These are phyloP conservation scores for Sanghuangporus weigelae DNA, from an alignment of 1,284 basidiomycete genomes.

Conservation along the genomic window DNA sequence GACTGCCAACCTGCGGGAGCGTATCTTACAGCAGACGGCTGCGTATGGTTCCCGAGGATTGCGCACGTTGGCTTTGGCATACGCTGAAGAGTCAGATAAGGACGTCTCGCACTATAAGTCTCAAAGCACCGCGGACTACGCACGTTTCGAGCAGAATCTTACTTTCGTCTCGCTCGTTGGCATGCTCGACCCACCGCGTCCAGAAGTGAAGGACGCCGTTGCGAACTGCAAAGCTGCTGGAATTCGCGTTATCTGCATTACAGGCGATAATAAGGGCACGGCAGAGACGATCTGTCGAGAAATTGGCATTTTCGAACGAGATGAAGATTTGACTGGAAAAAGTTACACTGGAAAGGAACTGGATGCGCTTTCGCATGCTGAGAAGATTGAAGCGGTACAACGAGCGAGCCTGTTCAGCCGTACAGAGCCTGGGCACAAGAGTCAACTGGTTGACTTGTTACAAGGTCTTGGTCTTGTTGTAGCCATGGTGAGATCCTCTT, in stretches of 20 bases:
- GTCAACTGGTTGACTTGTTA: slow-evolving; percentile 91
- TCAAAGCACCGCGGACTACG: slow-evolving; percentile 75
- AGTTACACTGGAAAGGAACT: slow-evolving; percentile 94
- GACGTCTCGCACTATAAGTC: slow-evolving; percentile 79
- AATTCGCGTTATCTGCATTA: slow-evolving; percentile 96
- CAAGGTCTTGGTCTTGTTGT: slow-evolving; percentile 91
- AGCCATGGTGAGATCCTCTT: slow-evolving; percentile 77
- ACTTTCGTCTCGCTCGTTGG: slow-evolving; percentile 94
- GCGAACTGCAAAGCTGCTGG: slow-evolving; percentile 90
- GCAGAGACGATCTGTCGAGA: slow-evolving; percentile 96
- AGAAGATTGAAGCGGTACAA: slow-evolving; percentile 84
- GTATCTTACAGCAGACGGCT: slow-evolving; percentile 61
- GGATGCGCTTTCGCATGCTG: slow-evolving; percentile 72
- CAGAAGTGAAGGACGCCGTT: slow-evolving; percentile 86
- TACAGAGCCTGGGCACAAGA: slow-evolving; percentile 95
- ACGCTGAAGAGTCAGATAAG: slow-evolving; percentile 72
- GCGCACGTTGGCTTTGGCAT: slow-evolving; percentile 89
- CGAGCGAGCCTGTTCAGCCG: slow-evolving; percentile 87
- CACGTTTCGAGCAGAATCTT: slow-evolving; percentile 85
- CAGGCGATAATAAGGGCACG: slow-evolving; percentile 97
- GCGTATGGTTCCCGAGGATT: slow-evolving; percentile 81
- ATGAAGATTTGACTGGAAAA: slow-evolving; percentile 85
- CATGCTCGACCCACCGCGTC: slow-evolving; percentile 97
- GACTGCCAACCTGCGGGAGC: slow-evolving; percentile 52
- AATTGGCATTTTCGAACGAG: slow-evolving; percentile 85